Base-by-base conservation (phyloP, 768 basidiomycete genomes). In the Suillus sp. region DNA sequence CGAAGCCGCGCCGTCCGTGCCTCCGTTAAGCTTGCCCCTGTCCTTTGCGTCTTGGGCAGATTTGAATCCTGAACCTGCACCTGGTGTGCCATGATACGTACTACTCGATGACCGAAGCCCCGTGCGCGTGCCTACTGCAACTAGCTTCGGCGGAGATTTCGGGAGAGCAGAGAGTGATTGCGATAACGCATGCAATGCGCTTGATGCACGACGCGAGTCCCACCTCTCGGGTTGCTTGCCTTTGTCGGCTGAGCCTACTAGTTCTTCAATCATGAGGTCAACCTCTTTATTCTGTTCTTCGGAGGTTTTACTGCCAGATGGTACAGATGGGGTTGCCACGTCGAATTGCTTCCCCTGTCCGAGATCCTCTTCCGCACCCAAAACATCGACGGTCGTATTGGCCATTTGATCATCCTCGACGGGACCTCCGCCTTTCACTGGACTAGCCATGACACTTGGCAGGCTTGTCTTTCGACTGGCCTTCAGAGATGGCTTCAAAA, bases 121-220 rank as follows among this genome's bases (percentile, higher is more conserved):
- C 42, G 79, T 80, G 4, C 81, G 78, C 78, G 86, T 60, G 77
- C 86, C 86, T 79, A 82, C 20, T 61, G 58, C 16, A 76, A 75
- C 67, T 25, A 67, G 68, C 64, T 70, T 75, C 5, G 67, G 66
- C 2, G 72, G 69, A 3, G 80, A 79, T 48, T 78, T 68, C 47
- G 84, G 84, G 35, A 85, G 68, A 4, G 78, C 75, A n/a, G 78
- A 83, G 38, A 90, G 70, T 6, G 89, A 91, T 69, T 86, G 83
- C 3, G 88, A 84, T 38, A 90, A 81, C 4, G 84, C 80, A 61
- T 86, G 83, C 27, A 83, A 84, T 0, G 86, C 86, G 70, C 72
- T 70, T 34, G 76, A 75, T 30, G 66, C 73, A 20, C 64, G 69
- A n/a, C 68, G 72, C 47, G 60, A 68, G 25, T 64, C 53, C 47